Conservation (phyloP, 2,329 filamentous ascomycete species). For the Fusarium sp. region DNA sequence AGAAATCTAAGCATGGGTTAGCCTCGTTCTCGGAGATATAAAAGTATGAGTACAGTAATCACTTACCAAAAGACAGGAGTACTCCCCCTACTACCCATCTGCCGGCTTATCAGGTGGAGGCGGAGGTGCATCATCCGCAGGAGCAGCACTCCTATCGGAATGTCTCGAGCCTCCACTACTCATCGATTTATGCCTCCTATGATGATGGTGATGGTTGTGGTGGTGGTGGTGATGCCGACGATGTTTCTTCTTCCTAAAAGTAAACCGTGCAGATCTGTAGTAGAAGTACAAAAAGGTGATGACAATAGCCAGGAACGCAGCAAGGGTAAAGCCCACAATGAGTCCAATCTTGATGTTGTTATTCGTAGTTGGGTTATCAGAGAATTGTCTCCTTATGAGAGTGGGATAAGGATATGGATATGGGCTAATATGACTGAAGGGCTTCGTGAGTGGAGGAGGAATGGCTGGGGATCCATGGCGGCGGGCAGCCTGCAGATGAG, state of each 20-base stretch:
- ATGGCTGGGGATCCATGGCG: constrained; percentile 8
- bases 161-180: constrained; percentile 47
- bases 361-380: constrained; percentile 41
- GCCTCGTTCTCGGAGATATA: neutral
- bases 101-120: constrained; percentile 25
- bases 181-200: constrained; percentile 40
- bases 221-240: constrained; percentile 1
- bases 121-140: constrained; percentile 22
- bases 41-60: neutral
- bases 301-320: constrained; percentile 50
- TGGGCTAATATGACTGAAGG: neutral
- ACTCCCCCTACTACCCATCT: constrained; percentile 13
- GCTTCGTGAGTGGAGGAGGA: constrained; percentile 8
- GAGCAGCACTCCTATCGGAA: constrained; percentile 37
- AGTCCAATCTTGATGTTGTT: constrained; percentile 55
- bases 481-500: constrained; percentile 20
- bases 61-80: neutral
- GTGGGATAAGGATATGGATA: neutral
- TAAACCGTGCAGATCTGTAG: constrained; percentile 49
- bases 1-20: constrained; percentile 1
- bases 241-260: constrained; percentile 40
- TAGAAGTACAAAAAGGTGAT: constrained; percentile 53
- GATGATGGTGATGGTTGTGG: neutral
- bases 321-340: constrained; percentile 53
- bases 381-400: constrained; percentile 40